phyloP scores from a whole-genome alignment of 2,329 filamentous ascomycete genomes.

The Rhynchosporium graminicola region DNA sequence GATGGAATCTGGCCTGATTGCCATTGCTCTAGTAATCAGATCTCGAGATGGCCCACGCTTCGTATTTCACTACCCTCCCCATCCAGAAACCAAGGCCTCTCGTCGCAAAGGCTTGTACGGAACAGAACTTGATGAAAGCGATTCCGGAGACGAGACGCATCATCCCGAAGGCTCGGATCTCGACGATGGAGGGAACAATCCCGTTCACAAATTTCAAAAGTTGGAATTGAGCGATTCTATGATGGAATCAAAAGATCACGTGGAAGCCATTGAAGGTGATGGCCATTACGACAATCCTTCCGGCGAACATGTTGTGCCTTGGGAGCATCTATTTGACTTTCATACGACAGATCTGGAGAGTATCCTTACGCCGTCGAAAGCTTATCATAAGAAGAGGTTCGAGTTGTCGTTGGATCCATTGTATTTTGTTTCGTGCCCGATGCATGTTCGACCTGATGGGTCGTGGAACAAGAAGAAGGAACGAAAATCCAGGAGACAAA shows the following conservation, averaged over 20 bases:
- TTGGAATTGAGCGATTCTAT: conserved; percentile 26
- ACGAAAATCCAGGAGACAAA: conserved; percentile 42
- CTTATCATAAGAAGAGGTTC: conserved; percentile 80
- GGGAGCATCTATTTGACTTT: conserved; percentile 74
- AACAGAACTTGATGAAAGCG: conserved; percentile 38
- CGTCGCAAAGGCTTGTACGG: conserved; percentile 35
- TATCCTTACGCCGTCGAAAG: conserved; percentile 72
- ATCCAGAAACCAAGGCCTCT: conserved; percentile 45
- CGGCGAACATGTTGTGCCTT: conserved; percentile 61
- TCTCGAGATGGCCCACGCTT: conserved; percentile 78
- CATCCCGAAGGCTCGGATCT: conserved; percentile 46
- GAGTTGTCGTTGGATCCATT: conserved; percentile 80
- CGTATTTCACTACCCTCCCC: conserved; percentile 83
- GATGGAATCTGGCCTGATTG: conserved; percentile 52
- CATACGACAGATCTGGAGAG: conserved; percentile 77
- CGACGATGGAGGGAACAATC: conserved; percentile 49
- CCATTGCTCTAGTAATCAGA: conserved; percentile 43
- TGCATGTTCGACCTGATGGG: conserved; percentile 78
- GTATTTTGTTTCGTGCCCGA: conserved; percentile 78
- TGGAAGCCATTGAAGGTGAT: conserved; percentile 31
- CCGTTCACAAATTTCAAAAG: conserved; percentile 38
- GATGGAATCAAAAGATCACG: conserved; percentile 30
- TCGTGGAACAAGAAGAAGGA: conserved; percentile 66
- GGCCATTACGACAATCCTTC: conserved; percentile 55
- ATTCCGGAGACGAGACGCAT: conserved; percentile 35